These are phyloP conservation scores for Cystobasidium pallidum DNA, from an alignment of 1,284 basidiomycete species.

Conservation along the genomic window DNA sequence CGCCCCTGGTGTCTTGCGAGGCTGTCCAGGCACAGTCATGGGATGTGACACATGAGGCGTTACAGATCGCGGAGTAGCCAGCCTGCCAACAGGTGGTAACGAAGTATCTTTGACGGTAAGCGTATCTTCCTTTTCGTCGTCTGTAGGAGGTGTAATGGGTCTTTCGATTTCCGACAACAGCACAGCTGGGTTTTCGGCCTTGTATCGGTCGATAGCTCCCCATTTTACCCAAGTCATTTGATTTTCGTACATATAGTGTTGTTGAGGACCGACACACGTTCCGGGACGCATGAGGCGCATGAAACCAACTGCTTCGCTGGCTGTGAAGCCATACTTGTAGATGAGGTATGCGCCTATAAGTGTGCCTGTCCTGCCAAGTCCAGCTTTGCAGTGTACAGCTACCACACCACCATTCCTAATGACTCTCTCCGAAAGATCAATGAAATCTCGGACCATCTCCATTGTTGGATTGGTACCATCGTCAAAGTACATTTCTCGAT, in stretches of 20 bases:
- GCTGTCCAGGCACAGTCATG: constrained; percentile 53
- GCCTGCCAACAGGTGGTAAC: constrained; percentile 57
- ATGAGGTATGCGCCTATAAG: constrained; percentile 96
- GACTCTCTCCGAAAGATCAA: constrained; percentile 77
- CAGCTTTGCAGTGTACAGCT: constrained; percentile 82
- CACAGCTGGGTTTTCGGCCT: constrained; percentile 53
- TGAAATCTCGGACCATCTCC: constrained; percentile 88
- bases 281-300: constrained; percentile 97
- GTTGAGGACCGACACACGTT: constrained; percentile 57
- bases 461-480: constrained; percentile 97
- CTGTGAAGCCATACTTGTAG: constrained; percentile 99
- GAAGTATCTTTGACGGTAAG: constrained; percentile 67
- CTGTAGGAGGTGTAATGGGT: constrained; percentile 59
- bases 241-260: constrained; percentile 95
- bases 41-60: constrained; percentile 65
- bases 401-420: constrained; percentile 62
- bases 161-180: constrained; percentile 57
- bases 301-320: constrained; percentile 93
- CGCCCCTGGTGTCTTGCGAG: constrained; percentile 76
- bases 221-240: constrained; percentile 92
- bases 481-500: constrained; percentile 92
- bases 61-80: constrained; percentile 59
- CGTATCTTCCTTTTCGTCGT: constrained; percentile 72
- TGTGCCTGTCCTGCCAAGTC: constrained; percentile 88
- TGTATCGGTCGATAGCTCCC: constrained; percentile 72